phyloP scores from a whole-genome alignment of 1,284 basidiomycete genomes.

The Sporisorium graminicola region DNA sequence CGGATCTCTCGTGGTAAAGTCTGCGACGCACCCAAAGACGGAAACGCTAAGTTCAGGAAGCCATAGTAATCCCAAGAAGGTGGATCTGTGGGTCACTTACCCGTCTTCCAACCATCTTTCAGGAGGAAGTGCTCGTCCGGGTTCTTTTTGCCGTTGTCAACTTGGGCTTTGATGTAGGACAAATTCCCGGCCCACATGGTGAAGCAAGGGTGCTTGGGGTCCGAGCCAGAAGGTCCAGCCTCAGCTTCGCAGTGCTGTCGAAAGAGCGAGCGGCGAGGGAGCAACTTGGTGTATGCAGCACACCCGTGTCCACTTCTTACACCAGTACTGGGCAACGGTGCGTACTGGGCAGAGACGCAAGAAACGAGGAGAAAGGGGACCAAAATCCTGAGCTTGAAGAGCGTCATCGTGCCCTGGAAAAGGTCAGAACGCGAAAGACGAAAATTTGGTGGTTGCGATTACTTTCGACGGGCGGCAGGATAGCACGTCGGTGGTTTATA shows the following conservation, averaged over 20 bases:
- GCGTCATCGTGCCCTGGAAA: not conserved
- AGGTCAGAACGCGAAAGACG: not conserved
- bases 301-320: not conserved
- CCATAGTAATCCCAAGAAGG: too few species aligned
- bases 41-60: not conserved
- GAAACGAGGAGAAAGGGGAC: not conserved
- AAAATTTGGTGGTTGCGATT: too few species aligned
- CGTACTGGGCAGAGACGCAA: too few species aligned
- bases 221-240: not conserved
- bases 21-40: not conserved
- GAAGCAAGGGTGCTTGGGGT: slow-evolving; percentile 29
- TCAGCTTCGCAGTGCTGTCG: slow-evolving; percentile 21
- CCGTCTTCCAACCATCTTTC: slow-evolving; percentile 17
- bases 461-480: too few species aligned
- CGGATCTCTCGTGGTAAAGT: slow-evolving; percentile 23
- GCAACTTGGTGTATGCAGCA: slow-evolving; percentile 2
- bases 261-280: slow-evolving; percentile 25
- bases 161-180: not conserved
- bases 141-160: not conserved
- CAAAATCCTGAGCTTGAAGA: not conserved
- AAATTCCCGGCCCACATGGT: slow-evolving; percentile 10
- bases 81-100: too few species aligned
- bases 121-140: slow-evolving; percentile 15
- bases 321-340: too few species aligned
- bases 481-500: too few species aligned